Percentiles rank a stretch among this genome's conserved stretches.
Evolutionary conservation across 2,329 filamentous ascomycete genomes (phyloP).

Genomic region (Dothideomycetidae sp.): DNA sequence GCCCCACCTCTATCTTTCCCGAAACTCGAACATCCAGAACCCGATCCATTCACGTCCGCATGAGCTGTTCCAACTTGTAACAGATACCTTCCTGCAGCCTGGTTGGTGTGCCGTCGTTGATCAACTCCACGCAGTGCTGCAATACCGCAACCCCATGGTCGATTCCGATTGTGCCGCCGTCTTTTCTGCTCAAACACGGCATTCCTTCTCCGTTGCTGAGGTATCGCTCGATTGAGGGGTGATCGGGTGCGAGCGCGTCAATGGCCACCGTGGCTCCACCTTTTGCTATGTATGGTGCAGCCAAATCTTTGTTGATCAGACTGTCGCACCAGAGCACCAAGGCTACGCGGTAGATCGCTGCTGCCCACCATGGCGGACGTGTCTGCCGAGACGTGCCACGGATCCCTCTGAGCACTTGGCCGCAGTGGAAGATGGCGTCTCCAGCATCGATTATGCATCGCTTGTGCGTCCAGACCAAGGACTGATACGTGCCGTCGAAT

Average conservation of each 20-base stretch:
- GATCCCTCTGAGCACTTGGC: constrained; percentile 50
- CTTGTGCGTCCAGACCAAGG: constrained; percentile 42
- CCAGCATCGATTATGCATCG: constrained; percentile 49
- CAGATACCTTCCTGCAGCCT: constrained; percentile 42
- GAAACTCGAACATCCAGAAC: neutral
- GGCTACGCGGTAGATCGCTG: constrained; percentile 52
- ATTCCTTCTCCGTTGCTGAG: constrained; percentile 39
- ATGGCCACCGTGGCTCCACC: constrained; percentile 33
- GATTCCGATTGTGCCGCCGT: constrained; percentile 34
- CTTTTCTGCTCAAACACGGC: constrained; percentile 37
- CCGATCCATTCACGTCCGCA: constrained; percentile 20
- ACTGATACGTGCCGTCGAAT: constrained; percentile 41
- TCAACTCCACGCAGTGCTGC: constrained; percentile 37
- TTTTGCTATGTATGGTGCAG: constrained; percentile 22
- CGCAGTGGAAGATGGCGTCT: constrained; percentile 52
- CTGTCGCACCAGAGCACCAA: constrained; percentile 51
- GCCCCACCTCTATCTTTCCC: neutral
- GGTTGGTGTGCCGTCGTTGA: constrained; percentile 38
- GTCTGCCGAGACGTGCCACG: constrained; percentile 44
- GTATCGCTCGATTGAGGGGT: constrained; percentile 37
- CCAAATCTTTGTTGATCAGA: constrained; percentile 36
- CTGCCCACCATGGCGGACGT: constrained; percentile 57
- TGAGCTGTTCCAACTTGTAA: constrained; percentile 37
- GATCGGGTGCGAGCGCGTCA: constrained; percentile 36
- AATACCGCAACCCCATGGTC: constrained; percentile 36